Evolutionary conservation across 169 alveolate species (phyloP).

Genomic region (Plasmodium billcollinsi): DNA sequence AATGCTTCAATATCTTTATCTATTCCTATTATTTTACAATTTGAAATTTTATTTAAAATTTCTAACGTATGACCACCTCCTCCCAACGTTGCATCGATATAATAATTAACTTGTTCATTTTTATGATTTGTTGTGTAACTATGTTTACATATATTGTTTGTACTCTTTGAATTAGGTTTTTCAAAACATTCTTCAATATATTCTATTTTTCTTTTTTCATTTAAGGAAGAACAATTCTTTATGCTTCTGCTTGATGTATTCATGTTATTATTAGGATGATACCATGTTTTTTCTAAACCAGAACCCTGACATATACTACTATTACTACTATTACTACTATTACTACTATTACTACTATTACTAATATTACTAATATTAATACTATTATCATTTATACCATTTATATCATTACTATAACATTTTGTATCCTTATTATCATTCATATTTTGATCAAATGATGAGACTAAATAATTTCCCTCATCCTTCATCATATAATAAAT

Average conservation of each 20-base stretch:
- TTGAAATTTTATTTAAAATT: slow-evolving; percentile 31
- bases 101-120: slow-evolving; percentile 20
- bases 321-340: too few relatives aligned
- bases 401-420: too few relatives aligned
- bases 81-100: slow-evolving; percentile 86
- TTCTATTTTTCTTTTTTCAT: neutral
- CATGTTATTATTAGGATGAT: neutral
- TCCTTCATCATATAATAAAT: neutral
- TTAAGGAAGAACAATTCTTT: neutral
- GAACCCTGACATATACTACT: too few relatives aligned
- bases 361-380: too few relatives aligned
- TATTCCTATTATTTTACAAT: slow-evolving; percentile 80
- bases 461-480: neutral
- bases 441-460: too few relatives aligned
- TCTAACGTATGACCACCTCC: slow-evolving; percentile 87
- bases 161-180: neutral
- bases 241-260: neutral
- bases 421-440: too few relatives aligned
- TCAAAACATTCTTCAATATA: neutral
- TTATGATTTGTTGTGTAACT: neutral
- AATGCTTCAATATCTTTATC: slow-evolving; percentile 87
- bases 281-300: neutral
- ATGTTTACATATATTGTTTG: neutral
- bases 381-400: too few relatives aligned
- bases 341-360: too few relatives aligned